Conservation (phyloP, 306 rosid genomes). For the Begonia loranthoides region DNA sequence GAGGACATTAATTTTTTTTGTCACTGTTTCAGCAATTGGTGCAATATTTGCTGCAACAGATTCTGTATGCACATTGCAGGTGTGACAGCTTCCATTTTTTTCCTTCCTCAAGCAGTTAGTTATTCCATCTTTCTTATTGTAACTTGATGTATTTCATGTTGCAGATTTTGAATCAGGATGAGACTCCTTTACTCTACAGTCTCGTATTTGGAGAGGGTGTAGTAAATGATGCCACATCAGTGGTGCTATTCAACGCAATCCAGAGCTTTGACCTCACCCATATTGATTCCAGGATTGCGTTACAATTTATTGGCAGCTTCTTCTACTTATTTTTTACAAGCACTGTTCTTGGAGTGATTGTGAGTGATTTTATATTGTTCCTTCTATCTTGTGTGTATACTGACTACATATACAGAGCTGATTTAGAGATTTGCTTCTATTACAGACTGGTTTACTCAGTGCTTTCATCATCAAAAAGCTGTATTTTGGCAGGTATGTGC, state of each 20-base stretch:
- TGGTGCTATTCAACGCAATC: conserved; percentile 95
- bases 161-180: conserved; percentile 92
- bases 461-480: conserved; percentile 80
- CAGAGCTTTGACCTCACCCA: conserved; percentile 72
- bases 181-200: conserved; percentile 94
- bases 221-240: conserved; percentile 95
- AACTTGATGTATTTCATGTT: conserved; percentile 13
- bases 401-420: conserved; percentile 5
- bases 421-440: conserved; percentile 20
- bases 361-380: conserved; percentile 20
- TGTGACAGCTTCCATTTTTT: conserved; percentile 13
- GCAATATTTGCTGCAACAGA: conserved; percentile 97
- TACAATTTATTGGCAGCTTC: conserved; percentile 65
- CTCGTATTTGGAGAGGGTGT: conserved; percentile 99
- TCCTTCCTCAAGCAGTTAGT: no score
- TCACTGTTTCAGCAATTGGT: conserved; percentile 65
- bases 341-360: conserved; percentile 78
- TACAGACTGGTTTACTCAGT: conserved; percentile 85
- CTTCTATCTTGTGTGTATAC: conserved; percentile 9
- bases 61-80: conserved; percentile 99
- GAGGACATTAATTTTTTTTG: conserved; percentile 10
- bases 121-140: no score
- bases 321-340: conserved; percentile 62
- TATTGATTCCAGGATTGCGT: conserved; percentile 37
- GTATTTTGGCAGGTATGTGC: conserved; percentile 73